Base-by-base conservation (phyloP, 1,139 yeast species). In the Saccharomyces hybrid region DNA sequence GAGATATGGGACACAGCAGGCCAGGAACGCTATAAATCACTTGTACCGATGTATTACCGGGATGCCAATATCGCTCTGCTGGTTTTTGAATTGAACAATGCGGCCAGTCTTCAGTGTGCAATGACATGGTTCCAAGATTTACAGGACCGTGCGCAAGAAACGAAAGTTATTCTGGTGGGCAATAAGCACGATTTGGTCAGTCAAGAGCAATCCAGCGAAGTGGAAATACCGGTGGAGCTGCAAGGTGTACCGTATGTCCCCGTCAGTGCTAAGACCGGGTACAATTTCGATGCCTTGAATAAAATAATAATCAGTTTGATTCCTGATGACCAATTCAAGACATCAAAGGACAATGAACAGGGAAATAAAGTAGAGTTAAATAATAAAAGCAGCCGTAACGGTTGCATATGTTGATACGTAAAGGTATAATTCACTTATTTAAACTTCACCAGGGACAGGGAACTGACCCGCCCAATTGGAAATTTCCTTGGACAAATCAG, bases 71-170 rank as follows among this genome's bases (percentile, higher is more conserved):
- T 90, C 13, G 95, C 95, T 0, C 72, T 86, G 55, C 87, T 86
- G 5, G 93, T 86, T 1, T 86, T 83, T 63, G 95, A 86, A 68
- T 79, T 88, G 58, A 79, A 84, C 0, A 77, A 78, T 44, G 72
- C 71, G 54, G 74, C 86, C 0, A 89, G 97, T n/a, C 77, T 91
- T 58, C 81, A 79, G 52, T 83, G 90, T 65, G 98, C 98, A 0
- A 88, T 89, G 68, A 86, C 89, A 47, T 95, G 99, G 99, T 87
- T 93, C 54, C 86, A 87, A 65, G 98, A 93, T 73, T 78, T 93
- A 58, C 88, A 87, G 71, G 83, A 86, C 62, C 97, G 90, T 68
- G 93, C 96, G 2, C 80, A 75, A 51, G 87, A 55, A 9, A 88
- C 87, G 51, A 82, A 87, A 46, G 86, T 89, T 63, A 86, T 90